Conservation (phyloP, 2,329 filamentous ascomycete species). For the Epichloe scottii region DNA sequence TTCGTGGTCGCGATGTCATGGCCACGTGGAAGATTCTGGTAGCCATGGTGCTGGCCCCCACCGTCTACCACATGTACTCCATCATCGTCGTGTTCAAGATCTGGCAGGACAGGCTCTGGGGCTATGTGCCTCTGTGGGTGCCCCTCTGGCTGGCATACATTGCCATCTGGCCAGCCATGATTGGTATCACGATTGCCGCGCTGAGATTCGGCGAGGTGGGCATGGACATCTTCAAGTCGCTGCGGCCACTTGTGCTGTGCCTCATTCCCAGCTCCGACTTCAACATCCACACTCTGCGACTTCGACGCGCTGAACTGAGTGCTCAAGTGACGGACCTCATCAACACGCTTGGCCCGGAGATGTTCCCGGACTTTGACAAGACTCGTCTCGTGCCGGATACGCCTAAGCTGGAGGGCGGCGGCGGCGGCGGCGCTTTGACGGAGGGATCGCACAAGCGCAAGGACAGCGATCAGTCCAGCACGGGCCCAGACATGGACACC, state of each 20-base stretch:
- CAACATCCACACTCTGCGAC: constrained; percentile 66
- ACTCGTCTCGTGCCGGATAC: constrained; percentile 54
- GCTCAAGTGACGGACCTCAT: constrained; percentile 80
- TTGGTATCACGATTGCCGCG: constrained; percentile 80
- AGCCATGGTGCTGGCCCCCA: constrained; percentile 69
- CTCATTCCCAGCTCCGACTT: constrained; percentile 76
- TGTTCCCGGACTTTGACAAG: constrained; percentile 92
- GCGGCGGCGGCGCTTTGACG: constrained; percentile 14
- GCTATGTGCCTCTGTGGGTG: constrained; percentile 67
- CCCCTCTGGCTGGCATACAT: constrained; percentile 67
- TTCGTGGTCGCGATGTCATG: constrained; percentile 80
- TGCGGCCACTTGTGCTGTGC: constrained; percentile 75
- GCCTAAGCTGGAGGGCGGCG: constrained; percentile 23
- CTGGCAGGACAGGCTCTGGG: constrained; percentile 69
- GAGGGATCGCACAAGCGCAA: constrained; percentile 21
- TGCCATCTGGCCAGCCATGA: constrained; percentile 68
- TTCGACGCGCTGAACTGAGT: constrained; percentile 60
- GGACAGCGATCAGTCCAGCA: constrained; percentile 37
- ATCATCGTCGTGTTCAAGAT: constrained; percentile 63
- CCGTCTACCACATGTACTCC: constrained; percentile 74
- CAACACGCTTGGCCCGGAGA: constrained; percentile 87
- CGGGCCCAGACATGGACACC: constrained; percentile 24
- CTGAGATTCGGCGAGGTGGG: constrained; percentile 94
- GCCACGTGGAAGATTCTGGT: constrained; percentile 90
- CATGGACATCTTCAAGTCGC: constrained; percentile 95